Conservation (phyloP, 202 grass and related monocot species). For the Alloteropsis angusta region DNA sequence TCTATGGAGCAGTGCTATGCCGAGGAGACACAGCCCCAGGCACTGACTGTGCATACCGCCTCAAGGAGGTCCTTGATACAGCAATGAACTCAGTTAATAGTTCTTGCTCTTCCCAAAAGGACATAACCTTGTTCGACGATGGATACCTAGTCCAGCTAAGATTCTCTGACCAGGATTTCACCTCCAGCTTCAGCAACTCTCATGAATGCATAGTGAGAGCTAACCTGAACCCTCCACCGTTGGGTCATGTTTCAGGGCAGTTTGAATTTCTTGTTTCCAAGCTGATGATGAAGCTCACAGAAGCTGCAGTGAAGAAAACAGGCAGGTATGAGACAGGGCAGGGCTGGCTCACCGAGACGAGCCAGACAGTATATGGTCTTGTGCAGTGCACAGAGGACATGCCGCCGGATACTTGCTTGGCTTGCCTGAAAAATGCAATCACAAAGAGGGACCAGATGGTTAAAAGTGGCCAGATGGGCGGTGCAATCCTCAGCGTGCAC, state of each 20-base stretch:
- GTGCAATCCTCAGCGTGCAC: constrained; percentile 13
- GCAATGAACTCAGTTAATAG: background rate
- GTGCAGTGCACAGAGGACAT: constrained; percentile 18
- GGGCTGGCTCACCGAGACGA: background rate
- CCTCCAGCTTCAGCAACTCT: background rate
- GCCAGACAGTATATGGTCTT: constrained; percentile 6
- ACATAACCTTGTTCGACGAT: background rate
- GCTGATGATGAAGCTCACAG: background rate
- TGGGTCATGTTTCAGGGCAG: background rate
- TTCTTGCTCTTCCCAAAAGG: constrained; percentile 1
- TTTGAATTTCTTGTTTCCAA: background rate
- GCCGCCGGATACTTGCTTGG: background rate
- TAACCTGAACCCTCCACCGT: constrained; percentile 3
- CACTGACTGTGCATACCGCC: background rate
- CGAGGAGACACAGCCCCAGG: background rate
- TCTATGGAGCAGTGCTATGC: constrained; percentile 18
- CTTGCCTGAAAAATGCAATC: constrained; percentile 13
- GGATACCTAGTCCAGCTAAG: constrained; percentile 10
- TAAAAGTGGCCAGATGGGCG: constrained; percentile 8
- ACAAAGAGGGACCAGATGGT: background rate
- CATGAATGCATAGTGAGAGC: constrained; percentile 3
- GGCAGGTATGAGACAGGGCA: background rate
- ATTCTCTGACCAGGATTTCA: constrained; percentile 10
- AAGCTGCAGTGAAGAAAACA: background rate
- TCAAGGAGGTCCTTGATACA: background rate